Evolutionary conservation across 257 asterid genomes (phyloP), one percentile per base, ranked within the genome.

Genomic region (Linderniella brevidens): DNA sequence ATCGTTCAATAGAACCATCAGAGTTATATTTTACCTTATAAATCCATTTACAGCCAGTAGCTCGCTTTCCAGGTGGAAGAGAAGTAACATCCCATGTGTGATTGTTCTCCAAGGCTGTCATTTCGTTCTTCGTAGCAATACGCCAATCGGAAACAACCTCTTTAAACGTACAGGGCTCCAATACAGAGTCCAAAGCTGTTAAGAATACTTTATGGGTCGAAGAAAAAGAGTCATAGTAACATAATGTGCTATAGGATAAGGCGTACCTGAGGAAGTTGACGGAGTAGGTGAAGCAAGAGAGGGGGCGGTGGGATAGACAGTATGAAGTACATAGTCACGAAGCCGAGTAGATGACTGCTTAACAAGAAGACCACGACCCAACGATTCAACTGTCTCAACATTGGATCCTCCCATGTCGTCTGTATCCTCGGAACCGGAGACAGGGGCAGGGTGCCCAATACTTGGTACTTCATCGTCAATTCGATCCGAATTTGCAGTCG

Each of bases 171-270:
- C 1, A 8, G 8, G 49, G 57, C 12, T 61, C 46, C 9, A 0
- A 0, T 2, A 47, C 52, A 8, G 19, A 3, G 10, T 17, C 50
- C 0, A 54, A 11, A 1, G 56, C 41, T 29, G 56, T 59, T 1
- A 63, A 35, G 8, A 58, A 58, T 35, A 3, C 8, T 10, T 0
- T 19, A 16, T 58, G 53, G 8, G 13, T 0, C 41, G 13, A 0
- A 14, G 42, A 18, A 51, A 58, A 43, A n/a, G n/a, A 9, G 1
- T 58, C 48, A 50, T 40, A 58, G 35, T 50, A 11, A 51, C 40
- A 58, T 6, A 58, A 51, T 51, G 18, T 35, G 41, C 39, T 47
- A 56, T 47, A 29, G 61, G 49, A 57, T 20, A 57, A 0, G 18
- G 56, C 19, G 35, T 57, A 57, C 55, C 55, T 39, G 54, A 58